phyloP scores from a whole-genome alignment of 352 stramenopile genomes.

The Pythium diclinum region DNA sequence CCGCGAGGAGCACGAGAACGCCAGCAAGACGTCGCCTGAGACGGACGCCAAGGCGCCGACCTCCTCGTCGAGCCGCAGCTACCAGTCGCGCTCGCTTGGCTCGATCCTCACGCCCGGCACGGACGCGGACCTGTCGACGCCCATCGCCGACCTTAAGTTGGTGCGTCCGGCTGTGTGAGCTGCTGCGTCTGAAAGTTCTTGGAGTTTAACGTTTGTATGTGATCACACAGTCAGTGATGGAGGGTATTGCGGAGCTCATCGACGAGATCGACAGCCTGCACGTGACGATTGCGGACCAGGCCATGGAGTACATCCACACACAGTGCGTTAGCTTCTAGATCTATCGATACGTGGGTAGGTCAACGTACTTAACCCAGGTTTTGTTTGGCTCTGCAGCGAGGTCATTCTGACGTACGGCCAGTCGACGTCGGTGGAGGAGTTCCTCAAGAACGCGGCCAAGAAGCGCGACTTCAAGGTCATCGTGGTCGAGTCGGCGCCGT shows the following conservation, averaged over 20 bases:
- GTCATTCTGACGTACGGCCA: constrained; percentile 95
- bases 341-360: neutral
- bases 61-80: constrained; percentile 40
- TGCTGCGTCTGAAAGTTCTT: neutral
- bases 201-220: constrained; percentile 17
- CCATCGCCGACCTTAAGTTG: constrained; percentile 79
- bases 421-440: constrained; percentile 90
- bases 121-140: constrained; percentile 78
- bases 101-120: constrained; percentile 79
- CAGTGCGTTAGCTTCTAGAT: constrained; percentile 51
- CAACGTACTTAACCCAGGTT: neutral
- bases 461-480: constrained; percentile 96
- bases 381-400: constrained; percentile 53
- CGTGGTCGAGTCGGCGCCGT: constrained; percentile 91
- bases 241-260: constrained; percentile 93
- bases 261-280: constrained; percentile 95
- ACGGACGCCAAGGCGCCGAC: constrained; percentile 13
- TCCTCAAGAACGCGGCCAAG: constrained; percentile 85
- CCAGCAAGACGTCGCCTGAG: constrained; percentile 46
- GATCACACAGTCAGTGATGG: constrained; percentile 83
- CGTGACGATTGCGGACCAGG: constrained; percentile 95
- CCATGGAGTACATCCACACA: constrained; percentile 95
- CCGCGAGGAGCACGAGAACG: constrained; percentile 81
- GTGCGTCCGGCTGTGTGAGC: constrained; percentile 27
- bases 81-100: constrained; percentile 72